Base-by-base conservation (phyloP, 441 rosid species). In the Isatis lusitanica region DNA sequence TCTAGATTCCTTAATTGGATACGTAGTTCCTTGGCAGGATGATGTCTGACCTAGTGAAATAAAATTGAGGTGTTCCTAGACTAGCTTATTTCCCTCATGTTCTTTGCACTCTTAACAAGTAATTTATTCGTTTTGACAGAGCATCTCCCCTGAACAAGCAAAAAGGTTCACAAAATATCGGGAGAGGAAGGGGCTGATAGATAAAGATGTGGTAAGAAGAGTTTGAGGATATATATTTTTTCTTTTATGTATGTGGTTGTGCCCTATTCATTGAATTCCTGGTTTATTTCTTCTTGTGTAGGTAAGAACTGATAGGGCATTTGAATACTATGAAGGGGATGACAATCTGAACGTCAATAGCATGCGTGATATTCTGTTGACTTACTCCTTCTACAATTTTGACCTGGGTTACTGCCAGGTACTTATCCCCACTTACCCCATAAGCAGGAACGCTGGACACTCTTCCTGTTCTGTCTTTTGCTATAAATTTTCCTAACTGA, bases 321-420 rank as follows among this genome's bases (percentile, higher is more conserved):
- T 85, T 60, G 61, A 85, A 73, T 96, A 88, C 84, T 96, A 89
- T 21, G 97, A 87, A 65, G 97, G 98, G 78, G 98, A 96, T 82
- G 96, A 87, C 78, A 93, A 93, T 87, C 83, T 91, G 68, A 89
- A 96, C 64, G 90, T 93, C 81, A 82, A 79, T 79, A 79, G 75
- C 77, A 82, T 96, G 75, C 93, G 83, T 71, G 96, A 96, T 87
- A 87, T 92, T 84, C 83, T 93, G 9, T 79, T 93, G 86, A 89
- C 97, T 3, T 96, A 91, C 74, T 96, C 97, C 58, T 93, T 96
- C 83, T 96, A 93, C 84, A 93, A 93, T 71, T 96, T 96, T 50
- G 99, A 96, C 82, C 96, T 96, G 46, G 97, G 99, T 68, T 96
- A 96, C 82, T 93, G 99, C 84, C 99, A 96, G 97, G 99, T 93